Base-by-base conservation (phyloP, 768 basidiomycete genomes). In the Lactarius hengduanensis region DNA sequence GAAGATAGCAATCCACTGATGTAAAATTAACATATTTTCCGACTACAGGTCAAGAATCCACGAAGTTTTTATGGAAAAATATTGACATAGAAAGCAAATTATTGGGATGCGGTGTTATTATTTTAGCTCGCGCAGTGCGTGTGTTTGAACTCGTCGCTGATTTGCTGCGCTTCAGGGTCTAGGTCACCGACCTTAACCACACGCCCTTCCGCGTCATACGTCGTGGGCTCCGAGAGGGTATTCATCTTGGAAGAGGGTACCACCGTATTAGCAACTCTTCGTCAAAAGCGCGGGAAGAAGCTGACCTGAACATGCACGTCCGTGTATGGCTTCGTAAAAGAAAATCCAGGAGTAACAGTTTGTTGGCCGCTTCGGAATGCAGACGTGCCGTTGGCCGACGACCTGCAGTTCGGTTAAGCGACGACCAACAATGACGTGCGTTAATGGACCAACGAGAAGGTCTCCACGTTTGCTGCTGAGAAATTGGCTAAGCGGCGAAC, bases 91-190 rank as follows among this genome's bases (percentile, higher is more conserved):
- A 26, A 32, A 34, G 9, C 53, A 34, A 66, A 54, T 63, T 26
- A 54, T 13, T 20, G 4, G 32, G 28, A 59, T 11, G 36, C 30
- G 10, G 26, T 6, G 36, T 45, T 13, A 38, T n/a, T 30, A 38
- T n/a, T 28, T 67, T 43, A 67, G 47, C 36, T 56, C 54, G 58
- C 34, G 26, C 67, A 69, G 13, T 43, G 38, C 32, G 85, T 85
- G 22, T 78, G 82, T 74, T 89, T 89, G 80, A 88, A 87, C 68
- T 90, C 88, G 62, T 81, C 78, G 71, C 76, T 82, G 71, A 84
- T 84, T 60, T 75, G 77, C 63, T 86, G 86, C 20, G 84, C 80
- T 74, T 90, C 88, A 10, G 83, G 79, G 72, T 90, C 88, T 66
- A 80, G 83, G 26, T 74, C 74, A 59, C 82, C 81, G 22, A 45